Percentiles rank a stretch among this genome's conserved stretches.
phyloP scores from a whole-genome alignment of 2,329 filamentous ascomycete genomes.

The Coniochaeta ligniaria region DNA sequence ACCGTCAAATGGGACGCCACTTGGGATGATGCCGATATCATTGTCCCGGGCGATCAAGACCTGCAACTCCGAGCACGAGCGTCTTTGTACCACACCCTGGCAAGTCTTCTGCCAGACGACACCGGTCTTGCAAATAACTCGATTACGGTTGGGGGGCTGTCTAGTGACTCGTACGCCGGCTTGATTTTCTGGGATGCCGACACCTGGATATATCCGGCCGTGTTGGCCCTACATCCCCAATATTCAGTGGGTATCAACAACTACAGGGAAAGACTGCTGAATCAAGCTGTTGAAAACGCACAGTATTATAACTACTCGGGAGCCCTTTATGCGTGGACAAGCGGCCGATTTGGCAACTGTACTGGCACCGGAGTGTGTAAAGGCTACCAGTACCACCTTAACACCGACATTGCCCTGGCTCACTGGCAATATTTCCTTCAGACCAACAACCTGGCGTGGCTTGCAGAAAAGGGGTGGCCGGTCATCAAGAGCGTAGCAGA shows the following conservation, averaged over 20 bases:
- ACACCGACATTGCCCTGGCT: not conserved
- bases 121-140: not conserved
- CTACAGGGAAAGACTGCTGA: not conserved
- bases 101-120: not conserved
- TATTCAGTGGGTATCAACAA: not conserved
- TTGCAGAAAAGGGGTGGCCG: not conserved
- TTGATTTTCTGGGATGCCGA: not conserved
- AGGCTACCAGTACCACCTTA: not conserved
- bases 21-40: not conserved
- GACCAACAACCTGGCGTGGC: not conserved
- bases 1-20: not conserved
- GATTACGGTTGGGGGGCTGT: not conserved
- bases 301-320: not conserved
- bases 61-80: not conserved
- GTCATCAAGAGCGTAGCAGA: not conserved
- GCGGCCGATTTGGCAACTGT: not conserved
- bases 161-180: not conserved
- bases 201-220: not conserved
- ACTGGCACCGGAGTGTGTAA: not conserved
- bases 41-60: not conserved
- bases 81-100: not conserved
- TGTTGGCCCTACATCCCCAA: not conserved
- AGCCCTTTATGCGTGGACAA: not conserved
- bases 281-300: not conserved
- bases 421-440: not conserved